Conservation (phyloP, 176 grass and related monocot species). For the Aegilops bicornis region DNA sequence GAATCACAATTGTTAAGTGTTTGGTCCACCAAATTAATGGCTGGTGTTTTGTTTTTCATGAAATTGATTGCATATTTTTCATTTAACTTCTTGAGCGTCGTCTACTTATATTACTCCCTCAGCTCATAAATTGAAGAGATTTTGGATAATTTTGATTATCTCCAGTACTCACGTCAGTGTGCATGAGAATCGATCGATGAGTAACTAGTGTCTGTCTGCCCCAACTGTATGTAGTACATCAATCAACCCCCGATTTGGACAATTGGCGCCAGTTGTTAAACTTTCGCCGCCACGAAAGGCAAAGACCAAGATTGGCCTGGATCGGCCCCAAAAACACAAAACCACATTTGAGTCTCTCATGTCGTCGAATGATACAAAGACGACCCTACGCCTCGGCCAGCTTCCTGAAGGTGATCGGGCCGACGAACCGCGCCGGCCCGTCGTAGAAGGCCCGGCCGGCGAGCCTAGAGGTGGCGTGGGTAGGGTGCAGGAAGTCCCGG, state of each 20-base stretch:
- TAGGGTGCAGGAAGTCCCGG: conserved; percentile 62
- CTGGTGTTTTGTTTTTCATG: neutral
- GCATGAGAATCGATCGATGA: too few relatives aligned
- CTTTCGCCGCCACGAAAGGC: too few relatives aligned
- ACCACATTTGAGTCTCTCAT: neutral
- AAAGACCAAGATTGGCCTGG: neutral
- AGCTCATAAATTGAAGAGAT: too few relatives aligned
- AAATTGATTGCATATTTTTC: too few relatives aligned
- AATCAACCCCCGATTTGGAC: too few relatives aligned
- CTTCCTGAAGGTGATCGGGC: conserved; percentile 63
- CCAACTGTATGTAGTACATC: too few relatives aligned
- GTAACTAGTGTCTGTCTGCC: too few relatives aligned
- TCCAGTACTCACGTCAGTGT: neutral
- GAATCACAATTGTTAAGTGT: neutral
- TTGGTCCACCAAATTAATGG: neutral
- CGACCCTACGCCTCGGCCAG: conserved; percentile 31
- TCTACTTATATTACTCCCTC: too few relatives aligned
- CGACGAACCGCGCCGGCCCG: conserved; percentile 33
- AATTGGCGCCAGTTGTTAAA: too few relatives aligned
- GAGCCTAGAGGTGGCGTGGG: conserved; percentile 49
- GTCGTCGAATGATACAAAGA: conserved; percentile 11
- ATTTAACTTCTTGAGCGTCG: too few relatives aligned
- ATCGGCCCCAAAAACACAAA: neutral
- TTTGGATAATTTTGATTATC: too few relatives aligned
- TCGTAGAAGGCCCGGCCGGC: conserved; percentile 41